phyloP scores from a whole-genome alignment of 768 basidiomycete genomes.

The Obba rivulosa region DNA sequence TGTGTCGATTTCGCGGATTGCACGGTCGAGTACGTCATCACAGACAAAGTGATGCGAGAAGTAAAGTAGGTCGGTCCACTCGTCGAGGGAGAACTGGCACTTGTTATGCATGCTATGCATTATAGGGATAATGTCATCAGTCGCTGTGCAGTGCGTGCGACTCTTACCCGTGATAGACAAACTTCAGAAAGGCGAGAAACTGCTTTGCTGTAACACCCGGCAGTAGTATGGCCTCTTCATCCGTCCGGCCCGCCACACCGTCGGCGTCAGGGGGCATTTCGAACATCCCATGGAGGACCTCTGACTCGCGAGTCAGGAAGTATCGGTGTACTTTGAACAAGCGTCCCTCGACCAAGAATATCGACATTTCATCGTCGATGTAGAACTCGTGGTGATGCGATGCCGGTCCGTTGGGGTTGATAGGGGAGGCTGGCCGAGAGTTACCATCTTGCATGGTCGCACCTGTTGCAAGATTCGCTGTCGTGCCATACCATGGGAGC shows the following conservation, averaged over 20 bases:
- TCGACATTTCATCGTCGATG: constrained; percentile 16
- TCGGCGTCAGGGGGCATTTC: constrained; percentile 15
- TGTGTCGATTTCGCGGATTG: constrained; percentile 25
- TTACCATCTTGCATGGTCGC: no score
- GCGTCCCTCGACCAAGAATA: constrained; percentile 24
- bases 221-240: constrained; percentile 25
- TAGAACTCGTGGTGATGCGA: constrained; percentile 14
- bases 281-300: constrained; percentile 32
- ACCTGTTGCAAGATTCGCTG: no score
- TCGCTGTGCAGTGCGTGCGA: neutral
- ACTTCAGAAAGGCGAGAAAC: constrained; percentile 30
- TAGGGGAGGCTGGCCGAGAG: no score
- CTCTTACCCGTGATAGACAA: constrained; percentile 29
- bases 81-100: constrained; percentile 10
- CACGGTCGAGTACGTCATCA: constrained; percentile 25
- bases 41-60: constrained; percentile 32
- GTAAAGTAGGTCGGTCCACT: constrained; percentile 32
- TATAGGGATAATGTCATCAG: neutral
- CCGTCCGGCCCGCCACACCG: constrained; percentile 24
- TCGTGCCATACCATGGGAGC: no score
- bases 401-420: no score
- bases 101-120: constrained; percentile 12
- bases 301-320: constrained; percentile 29
- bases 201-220: constrained; percentile 24
- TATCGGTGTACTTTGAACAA: constrained; percentile 34